Conservation (phyloP, 2,329 filamentous ascomycete genomes). For the Phialophora macrospora region DNA sequence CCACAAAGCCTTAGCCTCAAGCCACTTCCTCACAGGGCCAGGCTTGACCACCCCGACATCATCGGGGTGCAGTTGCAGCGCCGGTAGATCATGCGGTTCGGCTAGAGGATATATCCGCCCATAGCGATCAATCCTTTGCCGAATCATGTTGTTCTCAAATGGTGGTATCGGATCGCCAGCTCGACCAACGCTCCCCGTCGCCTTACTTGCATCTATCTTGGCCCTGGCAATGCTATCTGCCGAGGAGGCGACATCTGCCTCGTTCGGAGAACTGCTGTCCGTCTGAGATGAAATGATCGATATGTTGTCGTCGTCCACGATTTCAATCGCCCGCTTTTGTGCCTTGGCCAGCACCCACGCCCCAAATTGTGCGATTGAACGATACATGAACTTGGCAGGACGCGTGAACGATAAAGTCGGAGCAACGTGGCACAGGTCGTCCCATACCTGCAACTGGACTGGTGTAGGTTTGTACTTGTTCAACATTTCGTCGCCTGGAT, state of each 20-base stretch:
- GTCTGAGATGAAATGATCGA: constrained; percentile 72
- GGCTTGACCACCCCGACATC: constrained; percentile 80
- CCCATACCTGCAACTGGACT: constrained; percentile 95
- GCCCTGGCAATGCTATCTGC: constrained; percentile 34
- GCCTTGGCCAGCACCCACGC: constrained; percentile 87
- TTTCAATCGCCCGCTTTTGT: constrained; percentile 79
- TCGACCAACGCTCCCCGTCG: constrained; percentile 67
- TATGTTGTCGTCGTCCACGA: constrained; percentile 76
- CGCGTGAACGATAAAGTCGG: constrained; percentile 93
- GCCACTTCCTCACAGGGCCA: constrained; percentile 80
- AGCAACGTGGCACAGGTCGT: constrained; percentile 89
- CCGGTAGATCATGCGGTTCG: constrained; percentile 66
- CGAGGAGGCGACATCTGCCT: constrained; percentile 24
- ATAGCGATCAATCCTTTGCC: constrained; percentile 80
- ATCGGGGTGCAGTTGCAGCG: constrained; percentile 66
- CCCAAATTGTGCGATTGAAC: constrained; percentile 88
- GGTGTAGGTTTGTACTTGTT: constrained; percentile 78
- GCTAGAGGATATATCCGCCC: constrained; percentile 74
- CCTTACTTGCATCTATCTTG: constrained; percentile 34
- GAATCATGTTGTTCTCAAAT: constrained; percentile 88
- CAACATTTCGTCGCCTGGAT: constrained; percentile 59
- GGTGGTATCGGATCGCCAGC: constrained; percentile 81
- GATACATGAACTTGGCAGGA: constrained; percentile 96
- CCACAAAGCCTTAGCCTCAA: constrained; percentile 73
- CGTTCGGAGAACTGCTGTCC: constrained; percentile 43